A percentile compares a stretch with the other conserved stretches of the same genome.
Conservation (phyloP, 164 flowering plant species). For the Vitis riparia region DNA sequence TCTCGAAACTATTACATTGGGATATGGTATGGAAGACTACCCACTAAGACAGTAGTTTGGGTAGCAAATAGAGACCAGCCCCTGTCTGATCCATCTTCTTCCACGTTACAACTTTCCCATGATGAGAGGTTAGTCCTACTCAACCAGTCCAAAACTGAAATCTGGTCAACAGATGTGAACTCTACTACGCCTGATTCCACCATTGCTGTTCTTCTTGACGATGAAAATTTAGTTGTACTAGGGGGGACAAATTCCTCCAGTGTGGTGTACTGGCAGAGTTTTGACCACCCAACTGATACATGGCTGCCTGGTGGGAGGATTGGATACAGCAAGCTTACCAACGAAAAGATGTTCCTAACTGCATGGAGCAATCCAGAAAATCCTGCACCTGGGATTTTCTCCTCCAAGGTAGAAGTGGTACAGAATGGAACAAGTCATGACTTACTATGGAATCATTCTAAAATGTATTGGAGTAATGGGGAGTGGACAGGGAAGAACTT, state of each 20-base stretch:
- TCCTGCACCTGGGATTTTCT: constrained; percentile 22
- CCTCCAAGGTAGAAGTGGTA: neutral
- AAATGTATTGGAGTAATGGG: constrained; percentile 13
- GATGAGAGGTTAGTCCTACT: constrained; percentile 23
- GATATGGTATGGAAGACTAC: constrained; percentile 20
- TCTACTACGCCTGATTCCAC: constrained; percentile 8
- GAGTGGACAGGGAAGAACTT: constrained; percentile 16
- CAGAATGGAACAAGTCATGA: constrained; percentile 10
- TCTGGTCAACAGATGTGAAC: constrained; percentile 32
- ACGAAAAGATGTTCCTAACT: neutral
- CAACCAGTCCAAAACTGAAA: constrained; percentile 5
- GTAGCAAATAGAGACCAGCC: constrained; percentile 26
- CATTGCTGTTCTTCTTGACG: constrained; percentile 24
- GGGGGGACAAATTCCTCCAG: constrained; percentile 1
- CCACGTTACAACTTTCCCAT: constrained; percentile 13
- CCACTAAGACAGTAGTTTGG: constrained; percentile 21
- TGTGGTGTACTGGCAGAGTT: constrained; percentile 19
- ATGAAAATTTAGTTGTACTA: constrained; percentile 31
- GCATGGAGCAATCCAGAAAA: constrained; percentile 21
- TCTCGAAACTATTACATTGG: constrained; percentile 24
- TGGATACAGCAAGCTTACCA: constrained; percentile 11
- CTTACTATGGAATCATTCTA: constrained; percentile 8
- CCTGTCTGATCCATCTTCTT: constrained; percentile 4
- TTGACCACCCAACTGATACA: constrained; percentile 23
- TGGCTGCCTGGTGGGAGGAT: constrained; percentile 21